phyloP scores from a whole-genome alignment of 2,329 filamentous ascomycete species.

The Hypoxylon rubiginosum region DNA sequence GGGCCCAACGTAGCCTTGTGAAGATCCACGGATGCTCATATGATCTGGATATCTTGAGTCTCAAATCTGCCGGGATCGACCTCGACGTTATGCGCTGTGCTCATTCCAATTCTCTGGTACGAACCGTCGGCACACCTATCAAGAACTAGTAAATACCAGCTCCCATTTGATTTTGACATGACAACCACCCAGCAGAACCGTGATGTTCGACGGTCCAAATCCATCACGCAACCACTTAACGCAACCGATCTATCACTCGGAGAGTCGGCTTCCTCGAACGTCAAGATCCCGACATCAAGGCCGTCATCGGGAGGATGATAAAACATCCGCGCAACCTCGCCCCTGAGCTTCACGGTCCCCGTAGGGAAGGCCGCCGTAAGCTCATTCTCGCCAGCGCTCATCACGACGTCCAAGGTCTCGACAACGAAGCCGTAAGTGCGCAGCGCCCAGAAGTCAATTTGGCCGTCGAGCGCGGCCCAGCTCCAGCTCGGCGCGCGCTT shows the following conservation, averaged over 20 bases:
- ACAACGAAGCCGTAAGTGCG: constrained; percentile 14
- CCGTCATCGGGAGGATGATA: constrained; percentile 30
- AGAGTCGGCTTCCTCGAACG: constrained; percentile 14
- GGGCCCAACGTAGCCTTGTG: not conserved
- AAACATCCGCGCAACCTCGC: constrained; percentile 28
- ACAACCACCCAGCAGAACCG: constrained; percentile 30
- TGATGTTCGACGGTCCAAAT: constrained; percentile 30
- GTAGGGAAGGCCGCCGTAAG: constrained; percentile 12
- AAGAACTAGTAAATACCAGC: constrained; percentile 28
- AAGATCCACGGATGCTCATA: constrained; percentile 3
- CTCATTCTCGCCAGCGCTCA: constrained; percentile 29
- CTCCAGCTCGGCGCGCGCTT: constrained; percentile 43
- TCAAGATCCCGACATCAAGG: constrained; percentile 32
- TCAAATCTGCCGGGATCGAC: constrained; percentile 21
- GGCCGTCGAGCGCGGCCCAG: constrained; percentile 41
- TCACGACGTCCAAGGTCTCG: constrained; percentile 31
- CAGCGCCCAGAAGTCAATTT: constrained; percentile 36
- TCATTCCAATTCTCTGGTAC: constrained; percentile 30
- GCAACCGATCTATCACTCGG: not conserved
- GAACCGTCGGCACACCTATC: constrained; percentile 17
- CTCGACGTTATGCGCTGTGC: constrained; percentile 5
- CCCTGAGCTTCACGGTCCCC: constrained; percentile 32
- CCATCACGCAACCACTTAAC: constrained; percentile 33
- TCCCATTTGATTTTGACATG: constrained; percentile 15
- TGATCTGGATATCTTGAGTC: constrained; percentile 19